Evolutionary conservation across 208 protist species (phyloP).

Genomic region (Trypanosoma melophagium): DNA sequence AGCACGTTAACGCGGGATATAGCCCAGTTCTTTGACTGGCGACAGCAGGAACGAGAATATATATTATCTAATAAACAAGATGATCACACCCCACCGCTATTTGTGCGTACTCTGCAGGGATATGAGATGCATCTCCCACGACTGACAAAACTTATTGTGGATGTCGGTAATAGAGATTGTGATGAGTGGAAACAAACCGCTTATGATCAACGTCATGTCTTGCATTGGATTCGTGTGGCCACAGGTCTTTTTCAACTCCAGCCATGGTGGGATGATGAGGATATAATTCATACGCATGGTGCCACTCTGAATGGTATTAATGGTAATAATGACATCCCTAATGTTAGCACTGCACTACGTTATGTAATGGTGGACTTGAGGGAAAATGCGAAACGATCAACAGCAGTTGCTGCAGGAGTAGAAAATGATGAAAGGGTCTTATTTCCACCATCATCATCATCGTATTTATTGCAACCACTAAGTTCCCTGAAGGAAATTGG

Average conservation of each 20-base stretch:
- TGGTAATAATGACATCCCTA: not conserved
- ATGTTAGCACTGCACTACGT: not conserved
- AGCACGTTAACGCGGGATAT: not conserved
- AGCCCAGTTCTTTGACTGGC: not conserved
- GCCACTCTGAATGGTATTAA: not conserved
- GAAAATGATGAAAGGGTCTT: too few relatives aligned
- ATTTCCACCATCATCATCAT: too few relatives aligned
- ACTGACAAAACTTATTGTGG: not conserved
- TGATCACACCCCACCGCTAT: not conserved
- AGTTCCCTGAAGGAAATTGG: not conserved
- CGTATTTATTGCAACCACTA: not conserved
- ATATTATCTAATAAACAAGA: not conserved
- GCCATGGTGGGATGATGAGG: constrained; percentile 3
- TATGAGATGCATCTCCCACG: not conserved
- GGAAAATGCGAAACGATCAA: too few relatives aligned
- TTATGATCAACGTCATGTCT: not conserved
- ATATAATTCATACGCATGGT: too few relatives aligned
- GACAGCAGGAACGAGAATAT: too few relatives aligned
- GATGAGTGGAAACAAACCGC: not conserved
- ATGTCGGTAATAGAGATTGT: not conserved
- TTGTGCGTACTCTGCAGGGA: not conserved
- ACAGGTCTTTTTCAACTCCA: constrained; percentile 9
- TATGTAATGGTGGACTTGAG: constrained; percentile 2
- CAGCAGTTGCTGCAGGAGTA: too few relatives aligned
- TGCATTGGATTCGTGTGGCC: constrained; percentile 22